A percentile compares a stretch with the other conserved stretches of the same genome.
Evolutionary conservation across 805 yeast species (phyloP).

Genomic region (Candida hispaniensis): DNA sequence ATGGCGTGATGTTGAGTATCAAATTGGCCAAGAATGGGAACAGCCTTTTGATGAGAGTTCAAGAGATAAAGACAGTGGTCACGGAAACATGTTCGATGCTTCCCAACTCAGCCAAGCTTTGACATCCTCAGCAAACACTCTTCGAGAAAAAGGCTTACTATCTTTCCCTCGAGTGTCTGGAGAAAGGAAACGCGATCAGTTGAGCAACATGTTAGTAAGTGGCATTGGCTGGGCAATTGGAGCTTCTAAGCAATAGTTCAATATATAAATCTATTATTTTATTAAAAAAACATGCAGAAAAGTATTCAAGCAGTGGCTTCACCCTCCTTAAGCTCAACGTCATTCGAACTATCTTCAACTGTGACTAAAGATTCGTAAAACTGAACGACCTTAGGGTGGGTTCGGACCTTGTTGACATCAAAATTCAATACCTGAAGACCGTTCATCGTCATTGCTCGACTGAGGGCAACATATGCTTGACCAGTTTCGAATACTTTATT

Average conservation of each 20-base stretch:
- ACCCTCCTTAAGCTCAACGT: slow-evolving; percentile 4
- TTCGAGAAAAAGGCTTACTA: not conserved
- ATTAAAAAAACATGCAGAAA: too few species aligned
- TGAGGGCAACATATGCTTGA: slow-evolving; percentile 90
- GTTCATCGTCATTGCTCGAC: slow-evolving; percentile 74
- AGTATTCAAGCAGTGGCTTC: too few species aligned
- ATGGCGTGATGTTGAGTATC: slow-evolving; percentile 8
- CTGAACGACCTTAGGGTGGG: slow-evolving; percentile 57
- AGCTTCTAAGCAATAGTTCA: slow-evolving; percentile 28
- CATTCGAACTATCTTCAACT: slow-evolving; percentile 1
- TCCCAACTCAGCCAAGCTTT: slow-evolving; percentile 1
- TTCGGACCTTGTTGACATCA: slow-evolving; percentile 47
- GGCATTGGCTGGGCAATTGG: slow-evolving; percentile 60
- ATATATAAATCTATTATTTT: too few species aligned
- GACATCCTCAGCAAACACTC: not conserved
- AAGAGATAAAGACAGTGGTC: not conserved
- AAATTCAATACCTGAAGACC: slow-evolving; percentile 79
- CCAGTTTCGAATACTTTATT: slow-evolving; percentile 75
- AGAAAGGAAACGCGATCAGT: slow-evolving; percentile 32
- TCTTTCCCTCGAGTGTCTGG: slow-evolving; percentile 19
- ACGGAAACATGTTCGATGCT: too few species aligned
- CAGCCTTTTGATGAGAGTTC: slow-evolving; percentile 4
- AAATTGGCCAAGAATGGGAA: not conserved
- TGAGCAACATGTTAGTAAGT: slow-evolving; percentile 41
- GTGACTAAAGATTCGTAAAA: slow-evolving; percentile 43